Base-by-base conservation (phyloP, 2,329 filamentous ascomycete genomes). In the Nigrospora oryzae region DNA sequence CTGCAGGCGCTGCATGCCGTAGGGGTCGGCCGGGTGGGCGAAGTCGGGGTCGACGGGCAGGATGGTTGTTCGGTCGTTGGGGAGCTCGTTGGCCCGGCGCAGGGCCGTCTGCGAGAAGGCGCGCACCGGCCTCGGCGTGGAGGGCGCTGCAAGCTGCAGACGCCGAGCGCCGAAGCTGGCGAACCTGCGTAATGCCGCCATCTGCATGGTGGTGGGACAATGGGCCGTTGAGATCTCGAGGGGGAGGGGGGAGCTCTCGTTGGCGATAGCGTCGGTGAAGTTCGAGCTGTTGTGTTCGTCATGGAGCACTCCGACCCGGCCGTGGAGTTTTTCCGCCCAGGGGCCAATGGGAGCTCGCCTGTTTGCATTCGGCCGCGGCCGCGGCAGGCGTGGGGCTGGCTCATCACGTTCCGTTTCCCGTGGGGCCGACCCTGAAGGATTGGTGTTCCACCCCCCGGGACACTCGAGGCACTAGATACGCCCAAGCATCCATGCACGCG, bases 141-240 rank as follows among this genome's bases (percentile, higher is more conserved):
- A 48, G 45, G 59, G 51, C 46, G 52, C 53, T 44, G 54, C 48
- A 44, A 60, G 52, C 51, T 62, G 71, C 57, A 85, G 70, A 58
- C 83, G 81, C 70, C 79, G 83, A 67, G 82, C 82, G 65, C 79
- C 75, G 67, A 75, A 78, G 74, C 81, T 76, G 66, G 83, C 83
- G 63, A 89, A 75, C 67, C 86, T 81, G 69, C 80, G 80, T 63
- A 89, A 71, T 58, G 81, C 75, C 66, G 84, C 77, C 85, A 89
- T 89, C 69, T 58, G 52, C 56, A 54, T 50, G 56, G 51, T 55
- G 53, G 50, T 48, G 49, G 52, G 51, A 53, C 58, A 57, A 59
- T 60, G 52, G 58, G 52, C 46, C 46, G 44, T 36, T 43, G 40
- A 34, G 33, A 34, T 43, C 37, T 41, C 32, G 34, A 23, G 23